Conservation (phyloP, 345 rosid species). For the Passiflora organensis region DNA sequence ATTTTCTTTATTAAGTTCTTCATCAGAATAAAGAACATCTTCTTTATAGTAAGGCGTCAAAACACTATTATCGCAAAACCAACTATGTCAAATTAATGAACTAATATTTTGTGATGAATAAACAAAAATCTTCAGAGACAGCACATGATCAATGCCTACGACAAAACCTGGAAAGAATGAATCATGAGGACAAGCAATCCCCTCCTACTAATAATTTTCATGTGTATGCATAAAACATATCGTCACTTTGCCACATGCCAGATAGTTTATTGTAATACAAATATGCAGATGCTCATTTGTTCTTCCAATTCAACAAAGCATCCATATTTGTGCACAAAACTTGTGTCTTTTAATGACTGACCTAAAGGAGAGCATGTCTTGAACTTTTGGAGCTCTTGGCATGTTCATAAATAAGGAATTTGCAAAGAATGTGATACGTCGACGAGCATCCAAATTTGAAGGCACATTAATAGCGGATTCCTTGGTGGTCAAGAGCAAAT, state of each 20-base stretch:
- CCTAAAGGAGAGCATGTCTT: slow-evolving; percentile 95
- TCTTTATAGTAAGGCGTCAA: slow-evolving; percentile 88
- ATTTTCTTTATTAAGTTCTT: slow-evolving; percentile 71
- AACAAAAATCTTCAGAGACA: too few relatives aligned
- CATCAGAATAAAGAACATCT: slow-evolving; percentile 79
- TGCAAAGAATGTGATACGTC: slow-evolving; percentile 96
- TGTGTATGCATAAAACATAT: not conserved
- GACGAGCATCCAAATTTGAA: slow-evolving; percentile 92
- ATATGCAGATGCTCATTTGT: too few relatives aligned
- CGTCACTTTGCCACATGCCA: not conserved
- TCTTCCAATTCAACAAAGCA: too few relatives aligned
- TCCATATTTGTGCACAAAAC: not conserved
- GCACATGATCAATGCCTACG: not conserved
- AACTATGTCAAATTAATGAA: not conserved
- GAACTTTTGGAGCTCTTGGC: slow-evolving; percentile 86
- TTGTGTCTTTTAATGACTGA: slow-evolving; percentile 16
- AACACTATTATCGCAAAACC: slow-evolving; percentile 48
- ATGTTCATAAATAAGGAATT: slow-evolving; percentile 91
- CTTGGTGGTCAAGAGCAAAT: slow-evolving; percentile 79
- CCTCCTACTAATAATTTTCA: not conserved
- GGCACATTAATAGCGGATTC: slow-evolving; percentile 97
- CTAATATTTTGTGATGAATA: too few relatives aligned
- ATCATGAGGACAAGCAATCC: too few relatives aligned
- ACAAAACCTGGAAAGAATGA: not conserved
- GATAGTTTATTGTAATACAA: not conserved